Evolutionary conservation across 2,329 filamentous ascomycete genomes (phyloP).

Genomic region (Leptodontidium sp.): DNA sequence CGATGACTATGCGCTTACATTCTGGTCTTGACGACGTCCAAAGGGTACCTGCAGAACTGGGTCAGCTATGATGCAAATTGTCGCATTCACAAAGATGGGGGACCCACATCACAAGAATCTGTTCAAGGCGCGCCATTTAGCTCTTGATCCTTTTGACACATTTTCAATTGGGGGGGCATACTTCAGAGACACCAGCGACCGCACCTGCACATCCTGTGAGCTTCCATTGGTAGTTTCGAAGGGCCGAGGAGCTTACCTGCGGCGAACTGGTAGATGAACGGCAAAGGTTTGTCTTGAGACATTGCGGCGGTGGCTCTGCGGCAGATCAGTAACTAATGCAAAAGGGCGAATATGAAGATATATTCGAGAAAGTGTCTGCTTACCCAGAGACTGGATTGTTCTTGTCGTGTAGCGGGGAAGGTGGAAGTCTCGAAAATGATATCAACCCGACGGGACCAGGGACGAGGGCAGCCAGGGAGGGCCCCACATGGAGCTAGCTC

Average conservation of each 20-base stretch:
- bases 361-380: not conserved
- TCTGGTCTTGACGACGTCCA: constrained; percentile 98
- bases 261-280: constrained; percentile 94
- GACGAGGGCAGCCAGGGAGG: not conserved
- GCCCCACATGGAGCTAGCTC: constrained; percentile 13
- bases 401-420: not conserved
- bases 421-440: constrained; percentile 4
- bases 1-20: constrained; percentile 67
- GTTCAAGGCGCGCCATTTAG: constrained; percentile 42
- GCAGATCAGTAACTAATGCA: not conserved
- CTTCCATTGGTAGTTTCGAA: constrained; percentile 42
- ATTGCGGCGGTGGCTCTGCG: constrained; percentile 56
- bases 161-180: constrained; percentile 56
- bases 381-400: constrained; percentile 1
- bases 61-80: constrained; percentile 29
- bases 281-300: constrained; percentile 78
- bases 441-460: not conserved
- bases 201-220: constrained; percentile 65
- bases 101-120: constrained; percentile 88
- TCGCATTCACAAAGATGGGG: constrained; percentile 28
- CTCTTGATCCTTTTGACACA: constrained; percentile 6
- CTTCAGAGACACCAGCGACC: constrained; percentile 97
- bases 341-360: not conserved
- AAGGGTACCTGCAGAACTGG: constrained; percentile 78
- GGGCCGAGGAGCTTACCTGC: constrained; percentile 67